Evolutionary conservation across 2,329 filamentous ascomycete genomes (phyloP).

Genomic region (Claviceps sp.): DNA sequence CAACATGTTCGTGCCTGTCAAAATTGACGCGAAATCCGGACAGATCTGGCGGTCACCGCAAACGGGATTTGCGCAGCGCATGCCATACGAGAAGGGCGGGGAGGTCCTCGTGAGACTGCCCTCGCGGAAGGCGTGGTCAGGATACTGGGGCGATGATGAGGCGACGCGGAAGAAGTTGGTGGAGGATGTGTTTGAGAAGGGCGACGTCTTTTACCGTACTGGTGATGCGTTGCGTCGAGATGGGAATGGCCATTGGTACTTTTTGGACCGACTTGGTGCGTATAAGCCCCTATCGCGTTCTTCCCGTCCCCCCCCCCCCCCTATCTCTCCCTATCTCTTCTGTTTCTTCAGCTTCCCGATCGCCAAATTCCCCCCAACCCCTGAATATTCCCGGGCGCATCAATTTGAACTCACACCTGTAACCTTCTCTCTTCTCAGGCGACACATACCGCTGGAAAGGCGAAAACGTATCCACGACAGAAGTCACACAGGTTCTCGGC

Average conservation of each 20-base stretch:
- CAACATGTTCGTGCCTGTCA: slow-evolving; percentile 1
- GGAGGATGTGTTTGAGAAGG: slow-evolving; percentile 35
- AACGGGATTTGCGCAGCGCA: slow-evolving; percentile 4
- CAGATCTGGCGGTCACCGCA: slow-evolving; percentile 4
- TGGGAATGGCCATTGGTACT: slow-evolving; percentile 53
- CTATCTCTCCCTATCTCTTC: not conserved
- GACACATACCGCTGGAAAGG: slow-evolving; percentile 68
- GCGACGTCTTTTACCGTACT: slow-evolving; percentile 54
- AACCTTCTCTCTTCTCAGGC: not conserved
- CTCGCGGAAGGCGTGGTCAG: slow-evolving; percentile 4
- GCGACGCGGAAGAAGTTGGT: slow-evolving; percentile 4
- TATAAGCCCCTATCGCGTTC: not conserved
- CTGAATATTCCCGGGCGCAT: no score
- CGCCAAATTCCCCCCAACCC: no score
- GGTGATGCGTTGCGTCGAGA: slow-evolving; percentile 53
- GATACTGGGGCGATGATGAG: slow-evolving; percentile 3
- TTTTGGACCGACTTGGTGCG: slow-evolving; percentile 35
- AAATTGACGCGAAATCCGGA: slow-evolving; percentile 3
- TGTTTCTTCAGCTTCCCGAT: no score
- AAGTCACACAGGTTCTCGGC: slow-evolving; percentile 52
- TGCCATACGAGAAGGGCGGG: slow-evolving; percentile 5
- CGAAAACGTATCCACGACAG: slow-evolving; percentile 53
- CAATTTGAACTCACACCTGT: not conserved
- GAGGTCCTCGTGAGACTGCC: slow-evolving; percentile 4
- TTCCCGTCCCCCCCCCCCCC: no score